Conservation (phyloP, 1,139 yeast genomes). For the Pichia sp. region DNA sequence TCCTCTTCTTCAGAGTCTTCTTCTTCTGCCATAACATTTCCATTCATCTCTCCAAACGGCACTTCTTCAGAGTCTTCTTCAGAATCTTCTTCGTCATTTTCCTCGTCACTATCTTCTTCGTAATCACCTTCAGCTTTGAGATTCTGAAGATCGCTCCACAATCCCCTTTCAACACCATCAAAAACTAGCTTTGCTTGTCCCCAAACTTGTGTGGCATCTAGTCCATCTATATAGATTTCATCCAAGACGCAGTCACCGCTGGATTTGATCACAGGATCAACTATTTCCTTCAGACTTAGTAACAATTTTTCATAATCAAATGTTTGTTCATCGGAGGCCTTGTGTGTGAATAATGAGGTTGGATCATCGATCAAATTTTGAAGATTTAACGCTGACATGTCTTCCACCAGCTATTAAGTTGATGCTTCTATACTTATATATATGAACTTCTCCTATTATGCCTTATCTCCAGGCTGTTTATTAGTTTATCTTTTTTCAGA, state of each 20-base stretch:
- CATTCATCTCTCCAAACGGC: too few relatives aligned
- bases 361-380: conserved; percentile 15
- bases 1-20: conserved; percentile 38
- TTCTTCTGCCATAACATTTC: conserved; percentile 17
- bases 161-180: conserved; percentile 57
- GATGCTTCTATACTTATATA: too few relatives aligned
- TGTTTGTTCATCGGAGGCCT: conserved; percentile 1
- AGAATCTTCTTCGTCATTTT: conserved; percentile 31
- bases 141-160: conserved; percentile 45
- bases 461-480: too few relatives aligned
- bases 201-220: conserved; percentile 89
- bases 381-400: conserved; percentile 3
- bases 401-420: neutral
- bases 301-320: conserved; percentile 12
- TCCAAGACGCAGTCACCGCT: conserved; percentile 41
- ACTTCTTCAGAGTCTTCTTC: too few relatives aligned
- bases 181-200: conserved; percentile 85
- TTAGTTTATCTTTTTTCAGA: neutral
- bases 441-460: too few relatives aligned
- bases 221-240: conserved; percentile 77
- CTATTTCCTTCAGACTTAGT: conserved; percentile 12
- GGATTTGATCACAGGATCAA: conserved; percentile 16
- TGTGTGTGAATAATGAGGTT: conserved; percentile 9
- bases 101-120: conserved; percentile 26
- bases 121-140: conserved; percentile 32